A percentile compares a stretch with the other conserved stretches of the same genome.
phyloP scores from a whole-genome alignment of 371 early-diverging fungal species.

The Mortierella polycephala region DNA sequence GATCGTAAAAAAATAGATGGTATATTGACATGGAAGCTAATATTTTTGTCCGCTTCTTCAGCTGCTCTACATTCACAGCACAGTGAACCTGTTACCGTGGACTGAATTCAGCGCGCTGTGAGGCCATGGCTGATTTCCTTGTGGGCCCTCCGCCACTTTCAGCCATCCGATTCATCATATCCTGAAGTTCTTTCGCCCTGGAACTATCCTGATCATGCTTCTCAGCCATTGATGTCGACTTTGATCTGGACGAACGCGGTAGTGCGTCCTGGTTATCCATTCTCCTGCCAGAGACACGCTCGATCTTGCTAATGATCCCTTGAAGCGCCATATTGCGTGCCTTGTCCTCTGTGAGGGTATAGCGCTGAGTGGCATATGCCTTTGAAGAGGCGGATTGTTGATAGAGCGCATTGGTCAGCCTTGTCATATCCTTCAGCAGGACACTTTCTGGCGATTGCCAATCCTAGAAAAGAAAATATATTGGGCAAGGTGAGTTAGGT shows the following conservation, averaged over 20 bases:
- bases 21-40: background rate
- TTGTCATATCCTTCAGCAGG: conserved; percentile 58
- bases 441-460: conserved; percentile 58
- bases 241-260: conserved; percentile 11
- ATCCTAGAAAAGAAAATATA: conserved; percentile 47
- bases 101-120: conserved; percentile 42
- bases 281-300: conserved; percentile 40
- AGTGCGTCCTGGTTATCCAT: conserved; percentile 47
- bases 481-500: background rate
- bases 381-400: conserved; percentile 48
- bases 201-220: background rate
- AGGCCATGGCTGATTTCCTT: conserved; percentile 33
- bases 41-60: background rate
- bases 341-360: conserved; percentile 44
- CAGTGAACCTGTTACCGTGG: background rate
- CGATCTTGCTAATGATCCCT: conserved; percentile 52
- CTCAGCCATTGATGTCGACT: background rate
- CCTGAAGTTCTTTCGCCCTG: conserved; percentile 29
- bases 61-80: background rate
- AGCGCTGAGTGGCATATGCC: conserved; percentile 46
- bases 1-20: background rate
- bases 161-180: conserved; percentile 31
- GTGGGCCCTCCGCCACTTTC: conserved; percentile 37
- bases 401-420: conserved; percentile 64
- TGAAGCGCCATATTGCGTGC: conserved; percentile 41